Evolutionary conservation across 169 alveolate species (phyloP), one percentile per base, ranked within the genome.

Genomic region (Cryptosporidium ubiquitum): DNA sequence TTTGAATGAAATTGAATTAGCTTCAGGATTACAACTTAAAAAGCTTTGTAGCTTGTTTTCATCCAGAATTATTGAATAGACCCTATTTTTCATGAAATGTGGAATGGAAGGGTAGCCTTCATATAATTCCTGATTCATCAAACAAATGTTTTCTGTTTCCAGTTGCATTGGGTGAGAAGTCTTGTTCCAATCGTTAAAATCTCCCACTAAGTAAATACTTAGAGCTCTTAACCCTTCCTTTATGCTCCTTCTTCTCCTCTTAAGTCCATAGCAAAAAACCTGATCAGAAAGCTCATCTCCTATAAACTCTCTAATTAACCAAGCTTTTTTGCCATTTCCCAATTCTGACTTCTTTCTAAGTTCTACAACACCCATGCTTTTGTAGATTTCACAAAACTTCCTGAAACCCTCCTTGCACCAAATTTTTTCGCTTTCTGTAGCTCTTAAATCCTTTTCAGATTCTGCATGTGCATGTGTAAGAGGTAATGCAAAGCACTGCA

Each of bases 121-220:
- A 29, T 37, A 79, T 6, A 35, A 14, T 4, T 61, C 68, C 20
- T 79, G 55, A 18, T 64, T 79, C 52, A 33, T 39, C 10, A 5
- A 40, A 23, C 33, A 40, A 23, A 64, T 79, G n/a, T 26, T 69
- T 7, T 64, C 89, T 18, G 74, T 79, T 49, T 91, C 94, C 18
- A 91, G 85, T 23, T 37, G 51, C 60, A 92, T 89, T 14, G 91
- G 93, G 84, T 92, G 93, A 40, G 93, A 85, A 37, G 91, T 51
- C 60, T 92, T 84, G 66, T 91, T 75, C 95, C 95, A 93, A 79
- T 64, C 71, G 91, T 93, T 93, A 86, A 93, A 93, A 64, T 84
- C 94, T 1, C 95, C 95, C 7, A 93, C 91, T 49, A 93, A 91
- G 60, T 55, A 91, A 31, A 86, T 93, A 29, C 49, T 73, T 61